Evolutionary conservation across 2,329 filamentous ascomycete species (phyloP).

Genomic region (Colletotrichum simmondsii): DNA sequence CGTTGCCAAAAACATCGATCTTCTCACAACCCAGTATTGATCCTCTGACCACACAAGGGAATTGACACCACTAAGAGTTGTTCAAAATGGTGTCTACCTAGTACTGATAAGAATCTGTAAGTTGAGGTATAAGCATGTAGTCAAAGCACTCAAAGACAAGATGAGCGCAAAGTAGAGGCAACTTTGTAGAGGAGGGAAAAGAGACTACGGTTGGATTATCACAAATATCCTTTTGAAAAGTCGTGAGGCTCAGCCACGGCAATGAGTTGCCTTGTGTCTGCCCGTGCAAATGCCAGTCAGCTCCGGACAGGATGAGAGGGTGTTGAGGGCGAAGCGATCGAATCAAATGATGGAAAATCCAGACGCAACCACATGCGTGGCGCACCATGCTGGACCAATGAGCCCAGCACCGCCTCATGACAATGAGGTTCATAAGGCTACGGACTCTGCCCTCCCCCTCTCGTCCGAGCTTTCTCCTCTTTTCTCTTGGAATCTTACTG

Average conservation of each 20-base stretch:
- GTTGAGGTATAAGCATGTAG: too few species aligned
- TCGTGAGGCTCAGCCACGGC: not conserved
- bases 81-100: too few species aligned
- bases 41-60: too few species aligned
- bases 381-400: not conserved
- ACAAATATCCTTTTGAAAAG: not conserved
- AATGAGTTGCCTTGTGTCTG: not conserved
- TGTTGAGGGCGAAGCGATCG: not conserved
- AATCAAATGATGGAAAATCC: not conserved
- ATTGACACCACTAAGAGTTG: too few species aligned
- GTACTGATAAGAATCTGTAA: too few species aligned
- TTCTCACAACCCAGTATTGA: too few species aligned
- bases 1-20: too few species aligned
- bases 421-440: not conserved
- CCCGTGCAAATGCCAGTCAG: not conserved
- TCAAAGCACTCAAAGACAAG: too few species aligned
- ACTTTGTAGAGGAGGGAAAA: too few species aligned
- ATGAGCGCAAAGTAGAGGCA: too few species aligned
- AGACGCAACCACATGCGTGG: not conserved
- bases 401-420: not conserved
- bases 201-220: not conserved
- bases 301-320: rapidly evolving
- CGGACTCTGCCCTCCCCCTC: not conserved
- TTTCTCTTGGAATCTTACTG: not conserved
- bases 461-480: not conserved